phyloP scores from a whole-genome alignment of 192 early-diverging fungal genomes.

The Backusella tarrabulga region DNA sequence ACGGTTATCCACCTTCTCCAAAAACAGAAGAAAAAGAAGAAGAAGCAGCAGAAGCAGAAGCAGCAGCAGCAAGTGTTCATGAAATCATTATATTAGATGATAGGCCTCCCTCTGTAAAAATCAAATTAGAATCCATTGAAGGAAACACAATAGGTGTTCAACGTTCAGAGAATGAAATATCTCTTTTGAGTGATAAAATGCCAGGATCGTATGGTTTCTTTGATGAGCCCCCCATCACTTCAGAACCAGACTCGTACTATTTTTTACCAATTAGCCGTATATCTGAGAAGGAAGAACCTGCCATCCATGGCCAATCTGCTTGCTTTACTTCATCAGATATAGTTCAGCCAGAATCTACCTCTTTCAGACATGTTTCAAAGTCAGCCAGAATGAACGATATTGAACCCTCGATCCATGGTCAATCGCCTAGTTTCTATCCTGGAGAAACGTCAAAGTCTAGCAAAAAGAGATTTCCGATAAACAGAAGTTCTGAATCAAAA shows the following conservation, averaged over 20 bases:
- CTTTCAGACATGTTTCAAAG: background rate
- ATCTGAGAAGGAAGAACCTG: background rate
- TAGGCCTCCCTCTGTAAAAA: background rate
- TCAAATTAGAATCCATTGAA: background rate
- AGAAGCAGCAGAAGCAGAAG: background rate
- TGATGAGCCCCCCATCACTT: background rate
- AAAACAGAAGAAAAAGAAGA: background rate
- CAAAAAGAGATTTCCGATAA: background rate
- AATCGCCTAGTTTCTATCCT: background rate
- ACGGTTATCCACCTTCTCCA: background rate
- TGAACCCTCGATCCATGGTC: background rate
- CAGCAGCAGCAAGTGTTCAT: background rate
- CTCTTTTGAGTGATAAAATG: background rate
- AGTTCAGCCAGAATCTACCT: background rate
- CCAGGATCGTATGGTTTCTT: background rate
- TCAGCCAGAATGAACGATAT: background rate
- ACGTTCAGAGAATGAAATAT: background rate
- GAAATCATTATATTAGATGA: background rate
- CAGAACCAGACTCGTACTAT: background rate
- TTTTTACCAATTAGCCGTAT: background rate
- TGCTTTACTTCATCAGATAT: background rate
- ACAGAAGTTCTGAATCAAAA: background rate
- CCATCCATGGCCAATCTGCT: background rate
- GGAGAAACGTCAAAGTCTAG: background rate
- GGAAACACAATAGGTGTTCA: background rate